These are phyloP conservation scores for Dalechampia spathulata DNA, from an alignment of 441 rosid species.

Conservation along the genomic window DNA sequence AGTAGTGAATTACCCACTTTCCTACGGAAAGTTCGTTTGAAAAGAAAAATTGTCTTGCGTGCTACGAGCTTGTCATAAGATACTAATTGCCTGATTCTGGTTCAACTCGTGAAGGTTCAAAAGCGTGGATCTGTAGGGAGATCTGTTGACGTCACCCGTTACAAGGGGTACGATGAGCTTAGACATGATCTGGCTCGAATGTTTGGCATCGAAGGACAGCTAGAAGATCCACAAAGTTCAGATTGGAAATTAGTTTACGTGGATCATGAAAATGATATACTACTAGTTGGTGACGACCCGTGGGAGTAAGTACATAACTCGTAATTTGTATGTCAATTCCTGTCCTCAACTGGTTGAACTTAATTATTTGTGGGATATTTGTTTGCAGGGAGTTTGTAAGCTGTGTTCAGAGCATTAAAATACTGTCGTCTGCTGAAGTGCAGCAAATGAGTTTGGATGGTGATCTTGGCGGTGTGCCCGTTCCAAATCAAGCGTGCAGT, in stretches of 20 bases:
- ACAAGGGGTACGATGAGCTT: constrained; percentile 75
- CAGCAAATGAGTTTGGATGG: constrained; percentile 98
- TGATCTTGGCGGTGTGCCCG: constrained; percentile 57
- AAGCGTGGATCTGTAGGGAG: constrained; percentile 98
- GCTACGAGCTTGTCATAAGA: too few species aligned
- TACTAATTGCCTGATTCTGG: constrained; percentile 1
- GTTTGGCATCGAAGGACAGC: constrained; percentile 96
- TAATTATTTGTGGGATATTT: background rate
- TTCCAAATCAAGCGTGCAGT: constrained; percentile 74
- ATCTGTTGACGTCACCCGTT: constrained; percentile 87
- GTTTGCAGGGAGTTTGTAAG: constrained; percentile 74
- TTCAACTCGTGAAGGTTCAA: constrained; percentile 56
- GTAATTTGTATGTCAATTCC: background rate
- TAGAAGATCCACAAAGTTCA: constrained; percentile 84
- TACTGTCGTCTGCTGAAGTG: constrained; percentile 87
- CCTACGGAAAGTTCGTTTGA: too few species aligned
- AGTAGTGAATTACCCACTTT: too few species aligned
- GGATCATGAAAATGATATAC: constrained; percentile 87
- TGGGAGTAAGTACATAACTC: constrained; percentile 79
- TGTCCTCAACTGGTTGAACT: background rate
- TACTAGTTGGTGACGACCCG: constrained; percentile 96
- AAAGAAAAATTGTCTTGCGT: too few species aligned
- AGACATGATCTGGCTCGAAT: constrained; percentile 82
- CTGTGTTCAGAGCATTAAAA: constrained; percentile 92
- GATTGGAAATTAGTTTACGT: constrained; percentile 94